Evolutionary conservation across 306 rosid species (phyloP).

Genomic region (Begonia loranthoides): DNA sequence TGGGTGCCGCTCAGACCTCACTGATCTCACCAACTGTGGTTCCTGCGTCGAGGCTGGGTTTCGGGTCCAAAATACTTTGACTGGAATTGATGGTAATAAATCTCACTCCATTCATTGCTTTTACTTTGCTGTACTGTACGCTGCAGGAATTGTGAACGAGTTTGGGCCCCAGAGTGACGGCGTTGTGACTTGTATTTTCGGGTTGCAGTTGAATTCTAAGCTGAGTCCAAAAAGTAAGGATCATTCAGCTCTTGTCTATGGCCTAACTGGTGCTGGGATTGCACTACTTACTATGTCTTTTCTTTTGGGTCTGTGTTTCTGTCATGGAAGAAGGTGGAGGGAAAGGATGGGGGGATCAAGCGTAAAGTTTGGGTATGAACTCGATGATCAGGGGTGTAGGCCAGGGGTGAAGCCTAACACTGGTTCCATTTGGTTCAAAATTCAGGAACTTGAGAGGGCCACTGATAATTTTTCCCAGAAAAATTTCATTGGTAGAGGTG

Average conservation of each 20-base stretch:
- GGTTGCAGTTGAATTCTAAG: conserved; percentile 24
- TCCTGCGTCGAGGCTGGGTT: conserved; percentile 46
- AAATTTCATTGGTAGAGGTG: conserved; percentile 85
- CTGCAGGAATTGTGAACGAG: conserved; percentile 74
- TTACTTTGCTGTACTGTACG: conserved; percentile 51
- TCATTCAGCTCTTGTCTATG: conserved; percentile 50
- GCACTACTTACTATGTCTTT: conserved; percentile 40
- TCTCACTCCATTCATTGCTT: conserved; percentile 44
- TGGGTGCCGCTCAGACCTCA: conserved; percentile 49
- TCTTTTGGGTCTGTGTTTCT: conserved; percentile 48
- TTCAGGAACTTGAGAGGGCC: conserved; percentile 80
- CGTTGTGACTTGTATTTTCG: conserved; percentile 45
- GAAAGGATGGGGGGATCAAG: conserved; percentile 11
- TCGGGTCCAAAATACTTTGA: conserved; percentile 19
- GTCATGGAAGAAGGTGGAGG: conserved; percentile 45
- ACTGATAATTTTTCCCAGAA: conserved; percentile 58
- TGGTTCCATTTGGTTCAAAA: conserved; percentile 80
- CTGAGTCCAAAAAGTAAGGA: conserved; percentile 22
- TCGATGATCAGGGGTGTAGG: conserved; percentile 57
- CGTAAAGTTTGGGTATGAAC: conserved; percentile 28
- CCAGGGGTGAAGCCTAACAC: conserved; percentile 70
- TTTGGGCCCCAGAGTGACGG: conserved; percentile 65
- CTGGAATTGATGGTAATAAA: conserved; percentile 41
- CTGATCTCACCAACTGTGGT: conserved; percentile 40
- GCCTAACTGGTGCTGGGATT: conserved; percentile 62